Percentiles rank a stretch among this genome's conserved stretches.
These are phyloP conservation scores for Platismatia glauca DNA, from an alignment of 495 filamentous ascomycete genomes.

Conservation along the genomic window DNA sequence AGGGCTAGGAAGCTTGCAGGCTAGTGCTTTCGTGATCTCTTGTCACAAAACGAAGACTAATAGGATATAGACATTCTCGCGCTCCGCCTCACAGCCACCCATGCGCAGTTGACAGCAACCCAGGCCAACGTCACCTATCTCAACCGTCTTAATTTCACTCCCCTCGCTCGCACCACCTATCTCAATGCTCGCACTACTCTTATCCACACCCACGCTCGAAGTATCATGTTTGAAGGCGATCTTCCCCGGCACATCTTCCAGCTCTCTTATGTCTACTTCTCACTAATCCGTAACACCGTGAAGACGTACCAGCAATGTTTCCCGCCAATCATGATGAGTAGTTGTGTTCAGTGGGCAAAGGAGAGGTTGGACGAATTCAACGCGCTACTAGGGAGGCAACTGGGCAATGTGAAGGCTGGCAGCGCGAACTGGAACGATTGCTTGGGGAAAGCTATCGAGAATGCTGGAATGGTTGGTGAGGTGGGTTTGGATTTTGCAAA, in stretches of 20 bases:
- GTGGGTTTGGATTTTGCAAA: conserved; percentile 87
- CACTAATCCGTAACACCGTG: conserved; percentile 83
- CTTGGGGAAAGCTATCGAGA: conserved; percentile 68
- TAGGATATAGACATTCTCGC: conserved; percentile 43
- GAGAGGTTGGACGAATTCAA: conserved; percentile 88
- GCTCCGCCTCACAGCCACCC: conserved; percentile 61
- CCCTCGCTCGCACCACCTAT: conserved; percentile 78
- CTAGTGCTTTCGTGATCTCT: neutral
- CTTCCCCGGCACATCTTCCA: conserved; percentile 88
- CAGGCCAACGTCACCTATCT: conserved; percentile 73
- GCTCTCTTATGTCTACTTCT: conserved; percentile 95
- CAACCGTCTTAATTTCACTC: conserved; percentile 75
- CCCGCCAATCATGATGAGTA: conserved; percentile 73
- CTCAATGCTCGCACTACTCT: conserved; percentile 65
- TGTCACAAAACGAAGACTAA: neutral
- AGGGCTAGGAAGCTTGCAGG: conserved; percentile 70
- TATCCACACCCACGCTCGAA: conserved; percentile 71
- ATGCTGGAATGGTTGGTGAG: conserved; percentile 70
- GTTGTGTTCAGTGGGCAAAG: conserved; percentile 94
- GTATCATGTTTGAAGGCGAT: conserved; percentile 89
- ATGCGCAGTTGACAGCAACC: conserved; percentile 62
- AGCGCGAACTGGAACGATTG: conserved; percentile 70
- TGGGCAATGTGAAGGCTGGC: conserved; percentile 67
- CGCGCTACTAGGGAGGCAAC: conserved; percentile 64
- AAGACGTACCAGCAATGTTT: conserved; percentile 84